A percentile compares a stretch with the other conserved stretches of the same genome.
phyloP scores from a whole-genome alignment of 2,329 filamentous ascomycete species.

The Beauveria sp. region DNA sequence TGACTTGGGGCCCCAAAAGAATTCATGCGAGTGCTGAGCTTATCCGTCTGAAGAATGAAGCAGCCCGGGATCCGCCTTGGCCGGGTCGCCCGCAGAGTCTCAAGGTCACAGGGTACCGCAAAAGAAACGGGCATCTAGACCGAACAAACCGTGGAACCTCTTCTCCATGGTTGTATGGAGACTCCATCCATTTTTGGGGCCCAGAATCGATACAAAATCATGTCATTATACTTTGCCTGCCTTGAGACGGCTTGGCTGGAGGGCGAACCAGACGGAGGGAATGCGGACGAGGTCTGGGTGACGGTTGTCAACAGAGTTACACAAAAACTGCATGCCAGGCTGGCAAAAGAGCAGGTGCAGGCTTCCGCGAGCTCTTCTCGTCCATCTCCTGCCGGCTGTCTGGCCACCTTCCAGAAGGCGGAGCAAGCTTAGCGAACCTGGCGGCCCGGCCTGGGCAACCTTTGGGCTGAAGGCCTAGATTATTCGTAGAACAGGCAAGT shows the following conservation, averaged over 20 bases:
- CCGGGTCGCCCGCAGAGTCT: neutral
- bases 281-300: too few species aligned
- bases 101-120: neutral
- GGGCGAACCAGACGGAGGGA: too few species aligned
- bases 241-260: too few species aligned
- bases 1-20: neutral
- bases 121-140: too few species aligned
- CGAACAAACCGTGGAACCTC: too few species aligned
- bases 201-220: too few species aligned
- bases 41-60: neutral
- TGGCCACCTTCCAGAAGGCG: neutral
- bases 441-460: neutral
- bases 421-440: neutral
- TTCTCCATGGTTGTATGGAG: too few species aligned
- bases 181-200: too few species aligned
- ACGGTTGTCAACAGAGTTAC: too few species aligned
- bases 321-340: neutral
- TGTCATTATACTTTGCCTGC: too few species aligned
- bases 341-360: neutral
- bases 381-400: neutral
- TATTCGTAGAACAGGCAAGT: too few species aligned
- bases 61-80: neutral
- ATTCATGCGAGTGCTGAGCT: neutral
- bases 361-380: neutral
- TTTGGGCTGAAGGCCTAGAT: neutral